Evolutionary conservation across 768 basidiomycete genomes (phyloP).

Genomic region (Suillus plorans): DNA sequence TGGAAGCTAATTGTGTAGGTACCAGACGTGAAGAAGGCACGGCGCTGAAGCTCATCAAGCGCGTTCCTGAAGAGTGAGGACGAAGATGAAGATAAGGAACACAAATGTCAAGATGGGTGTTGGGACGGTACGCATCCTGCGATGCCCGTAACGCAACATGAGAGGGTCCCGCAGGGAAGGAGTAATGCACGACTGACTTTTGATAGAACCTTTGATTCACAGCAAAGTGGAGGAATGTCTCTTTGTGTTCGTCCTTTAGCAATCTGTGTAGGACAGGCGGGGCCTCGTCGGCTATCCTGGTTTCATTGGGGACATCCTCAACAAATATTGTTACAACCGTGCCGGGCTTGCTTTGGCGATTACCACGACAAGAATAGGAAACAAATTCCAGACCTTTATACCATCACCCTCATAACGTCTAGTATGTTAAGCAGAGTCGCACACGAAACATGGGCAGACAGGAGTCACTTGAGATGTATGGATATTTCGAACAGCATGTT

Average conservation of each 20-base stretch:
- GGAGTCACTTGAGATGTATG: constrained; percentile 98
- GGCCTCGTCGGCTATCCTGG: constrained; percentile 25
- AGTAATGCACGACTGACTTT: constrained; percentile 52
- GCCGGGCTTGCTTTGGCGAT: constrained; percentile 58
- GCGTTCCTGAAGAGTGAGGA: constrained; percentile 44
- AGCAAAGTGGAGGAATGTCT: constrained; percentile 89
- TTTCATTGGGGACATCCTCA: too few relatives aligned
- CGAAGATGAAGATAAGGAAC: constrained; percentile 49
- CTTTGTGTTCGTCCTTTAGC: constrained; percentile 94
- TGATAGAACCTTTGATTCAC: constrained; percentile 80
- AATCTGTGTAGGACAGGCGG: constrained; percentile 65
- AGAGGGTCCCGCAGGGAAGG: constrained; percentile 65
- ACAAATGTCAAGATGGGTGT: constrained; percentile 52
- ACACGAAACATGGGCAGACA: constrained; percentile 86
- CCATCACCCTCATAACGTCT: constrained; percentile 50
- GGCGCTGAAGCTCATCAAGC: constrained; percentile 55
- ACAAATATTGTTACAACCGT: constrained; percentile 75
- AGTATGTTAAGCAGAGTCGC: constrained; percentile 95
- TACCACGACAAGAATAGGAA: neutral
- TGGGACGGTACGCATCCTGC: constrained; percentile 85
- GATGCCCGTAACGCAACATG: constrained; percentile 84
- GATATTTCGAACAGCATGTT: constrained; percentile 95
- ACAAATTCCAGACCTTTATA: constrained; percentile 48
- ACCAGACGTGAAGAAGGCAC: constrained; percentile 58
- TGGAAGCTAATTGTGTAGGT: constrained; percentile 46